These are phyloP conservation scores for Hirsutella thompsonii DNA, from an alignment of 2,329 filamentous ascomycete genomes.

Conservation along the genomic window DNA sequence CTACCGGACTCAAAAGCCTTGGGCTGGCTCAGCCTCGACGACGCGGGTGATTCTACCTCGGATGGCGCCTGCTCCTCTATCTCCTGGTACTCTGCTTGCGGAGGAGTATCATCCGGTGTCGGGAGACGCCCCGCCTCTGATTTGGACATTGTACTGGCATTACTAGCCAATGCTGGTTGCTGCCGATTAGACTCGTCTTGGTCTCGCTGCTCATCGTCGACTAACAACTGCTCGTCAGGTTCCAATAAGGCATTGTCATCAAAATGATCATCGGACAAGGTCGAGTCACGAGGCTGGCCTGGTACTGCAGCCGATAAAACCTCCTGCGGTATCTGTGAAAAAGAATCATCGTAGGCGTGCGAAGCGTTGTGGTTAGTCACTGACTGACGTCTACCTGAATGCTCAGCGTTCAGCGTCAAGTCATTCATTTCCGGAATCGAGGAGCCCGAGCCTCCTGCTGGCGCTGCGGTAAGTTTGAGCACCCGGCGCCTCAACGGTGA, in stretches of 20 bases:
- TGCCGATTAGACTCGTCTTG: constrained; percentile 1
- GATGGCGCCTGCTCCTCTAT: constrained; percentile 10
- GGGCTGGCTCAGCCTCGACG: neutral
- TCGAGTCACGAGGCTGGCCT: constrained; percentile 10
- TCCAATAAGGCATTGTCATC: constrained; percentile 1
- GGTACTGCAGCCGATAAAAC: constrained; percentile 37
- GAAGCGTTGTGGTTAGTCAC: constrained; percentile 13
- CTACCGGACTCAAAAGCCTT: no score
- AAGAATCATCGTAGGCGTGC: constrained; percentile 38
- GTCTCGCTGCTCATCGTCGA: constrained; percentile 4
- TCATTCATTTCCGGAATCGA: neutral
- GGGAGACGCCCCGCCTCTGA: constrained; percentile 32
- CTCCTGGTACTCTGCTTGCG: constrained; percentile 16
- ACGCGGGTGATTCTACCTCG: neutral
- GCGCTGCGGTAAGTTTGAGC: constrained; percentile 15
- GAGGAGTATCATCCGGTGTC: constrained; percentile 39
- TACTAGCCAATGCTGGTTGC: constrained; percentile 10
- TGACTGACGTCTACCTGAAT: neutral
- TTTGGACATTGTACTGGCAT: constrained; percentile 19
- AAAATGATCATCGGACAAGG: constrained; percentile 3
- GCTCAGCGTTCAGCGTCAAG: no score
- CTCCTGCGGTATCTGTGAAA: constrained; percentile 41
- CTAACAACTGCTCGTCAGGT: constrained; percentile 1
- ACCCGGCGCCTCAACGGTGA: constrained; percentile 21
- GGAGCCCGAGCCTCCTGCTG: constrained; percentile 7